phyloP scores from a whole-genome alignment of 2,329 filamentous ascomycete species.

The Exophiala bonariae region DNA sequence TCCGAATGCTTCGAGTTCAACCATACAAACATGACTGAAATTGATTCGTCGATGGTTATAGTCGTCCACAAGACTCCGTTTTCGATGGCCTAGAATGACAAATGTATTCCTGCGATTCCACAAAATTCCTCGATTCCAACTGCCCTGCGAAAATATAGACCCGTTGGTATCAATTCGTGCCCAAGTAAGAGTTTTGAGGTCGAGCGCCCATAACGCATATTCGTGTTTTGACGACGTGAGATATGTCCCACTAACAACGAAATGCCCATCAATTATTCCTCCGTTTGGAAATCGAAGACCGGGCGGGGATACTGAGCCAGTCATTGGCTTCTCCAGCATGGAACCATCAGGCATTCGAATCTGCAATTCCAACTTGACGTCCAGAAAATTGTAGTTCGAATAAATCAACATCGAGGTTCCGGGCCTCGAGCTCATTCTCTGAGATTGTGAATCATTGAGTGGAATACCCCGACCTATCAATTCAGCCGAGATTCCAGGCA shows the following conservation, averaged over 20 bases:
- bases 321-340: constrained; percentile 85
- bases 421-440: constrained; percentile 24
- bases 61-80: constrained; percentile 90
- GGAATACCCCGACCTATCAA: constrained; percentile 25
- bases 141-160: constrained; percentile 92
- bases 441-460: constrained; percentile 17
- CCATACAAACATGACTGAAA: constrained; percentile 94
- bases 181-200: constrained; percentile 86
- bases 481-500: constrained; percentile 48
- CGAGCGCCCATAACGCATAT: constrained; percentile 93
- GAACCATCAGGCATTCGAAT: constrained; percentile 81
- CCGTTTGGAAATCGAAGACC: constrained; percentile 94
- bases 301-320: constrained; percentile 80
- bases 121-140: constrained; percentile 92
- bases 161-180: constrained; percentile 93
- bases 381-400: constrained; percentile 98
- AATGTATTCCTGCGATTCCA: constrained; percentile 95
- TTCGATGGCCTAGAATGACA: constrained; percentile 90
- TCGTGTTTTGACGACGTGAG: constrained; percentile 97
- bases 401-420: constrained; percentile 86
- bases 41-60: constrained; percentile 98
- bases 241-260: constrained; percentile 96
- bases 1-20: constrained; percentile 94
- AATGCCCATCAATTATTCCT: constrained; percentile 91
- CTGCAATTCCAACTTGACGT: constrained; percentile 94